A percentile compares a stretch with the other conserved stretches of the same genome.
These are phyloP conservation scores for Plectosphaerella cucumerina DNA, from an alignment of 2,329 filamentous ascomycete species.

Conservation along the genomic window DNA sequence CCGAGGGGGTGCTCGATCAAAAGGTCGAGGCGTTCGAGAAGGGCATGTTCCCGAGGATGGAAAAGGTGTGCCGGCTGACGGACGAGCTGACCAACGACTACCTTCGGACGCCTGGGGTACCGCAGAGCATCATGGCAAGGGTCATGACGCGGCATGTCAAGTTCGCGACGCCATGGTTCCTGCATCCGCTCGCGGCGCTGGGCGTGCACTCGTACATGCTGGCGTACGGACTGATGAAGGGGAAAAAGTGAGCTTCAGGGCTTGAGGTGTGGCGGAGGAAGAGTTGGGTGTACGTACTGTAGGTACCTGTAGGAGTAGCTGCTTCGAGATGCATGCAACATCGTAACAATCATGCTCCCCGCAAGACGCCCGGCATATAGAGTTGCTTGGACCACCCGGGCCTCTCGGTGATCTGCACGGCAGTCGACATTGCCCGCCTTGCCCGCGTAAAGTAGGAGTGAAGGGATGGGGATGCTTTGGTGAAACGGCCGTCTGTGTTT, in stretches of 20 bases:
- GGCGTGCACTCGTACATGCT: constrained; percentile 23
- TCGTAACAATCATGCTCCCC: too few relatives aligned
- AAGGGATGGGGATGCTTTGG: not conserved
- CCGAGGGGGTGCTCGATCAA: constrained; percentile 23
- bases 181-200: constrained; percentile 25
- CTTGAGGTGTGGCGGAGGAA: too few relatives aligned
- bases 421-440: too few relatives aligned
- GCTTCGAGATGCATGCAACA: too few relatives aligned
- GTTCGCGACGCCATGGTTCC: constrained; percentile 21
- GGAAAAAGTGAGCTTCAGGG: too few relatives aligned
- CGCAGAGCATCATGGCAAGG: constrained; percentile 35
- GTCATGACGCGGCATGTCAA: constrained; percentile 25
- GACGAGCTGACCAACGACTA: constrained; percentile 42
- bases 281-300: too few relatives aligned
- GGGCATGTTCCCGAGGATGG: constrained; percentile 31
- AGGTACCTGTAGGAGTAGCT: too few relatives aligned
- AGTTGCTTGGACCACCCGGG: too few relatives aligned
- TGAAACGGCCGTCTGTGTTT: not conserved
- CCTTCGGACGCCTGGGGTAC: constrained; percentile 42
- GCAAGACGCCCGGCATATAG: too few relatives aligned
- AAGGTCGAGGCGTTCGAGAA: constrained; percentile 29
- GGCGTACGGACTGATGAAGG: not conserved
- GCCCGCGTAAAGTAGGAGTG: too few relatives aligned
- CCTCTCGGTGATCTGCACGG: too few relatives aligned
- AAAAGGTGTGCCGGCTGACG: constrained; percentile 32